Conservation (phyloP, 345 rosid species). For the Populus nigra region DNA sequence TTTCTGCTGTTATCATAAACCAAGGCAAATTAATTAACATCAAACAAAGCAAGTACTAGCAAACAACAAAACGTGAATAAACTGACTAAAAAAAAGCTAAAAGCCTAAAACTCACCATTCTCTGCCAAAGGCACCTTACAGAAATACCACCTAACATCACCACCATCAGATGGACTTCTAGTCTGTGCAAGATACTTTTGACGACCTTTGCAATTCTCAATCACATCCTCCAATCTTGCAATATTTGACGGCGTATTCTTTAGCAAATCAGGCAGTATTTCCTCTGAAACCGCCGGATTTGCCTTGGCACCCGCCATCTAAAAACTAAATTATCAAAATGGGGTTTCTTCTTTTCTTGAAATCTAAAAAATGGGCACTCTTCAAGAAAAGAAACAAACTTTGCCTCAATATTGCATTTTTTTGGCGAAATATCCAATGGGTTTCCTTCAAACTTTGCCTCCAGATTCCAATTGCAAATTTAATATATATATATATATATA, state of each 20-base stretch:
- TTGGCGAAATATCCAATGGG: not conserved
- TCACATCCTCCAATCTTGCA: conserved; percentile 85
- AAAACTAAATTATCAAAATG: not conserved
- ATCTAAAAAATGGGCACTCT: not conserved
- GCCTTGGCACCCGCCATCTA: conserved; percentile 46
- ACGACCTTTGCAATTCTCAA: conserved; percentile 71
- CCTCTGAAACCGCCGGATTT: conserved; percentile 33
- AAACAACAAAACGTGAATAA: not conserved
- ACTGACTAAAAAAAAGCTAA: not conserved
- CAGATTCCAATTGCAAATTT: not conserved
- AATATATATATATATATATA: no score
- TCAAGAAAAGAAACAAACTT: not conserved
- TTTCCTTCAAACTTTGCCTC: not conserved
- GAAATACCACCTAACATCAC: conserved; percentile 92
- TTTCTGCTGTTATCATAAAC: not conserved
- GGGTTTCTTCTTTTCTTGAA: no score
- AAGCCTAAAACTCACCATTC: conserved; percentile 47
- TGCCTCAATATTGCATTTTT: not conserved
- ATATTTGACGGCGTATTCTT: conserved; percentile 91
- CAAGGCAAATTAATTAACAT: not conserved
- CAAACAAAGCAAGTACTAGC: not conserved
- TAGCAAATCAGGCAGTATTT: conserved; percentile 63
- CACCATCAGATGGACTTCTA: conserved; percentile 79
- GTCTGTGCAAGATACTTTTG: conserved; percentile 88
- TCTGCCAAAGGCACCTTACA: conserved; percentile 76